These are phyloP conservation scores for Periconia macrospinosa DNA, from an alignment of 2,329 filamentous ascomycete species.

Conservation along the genomic window DNA sequence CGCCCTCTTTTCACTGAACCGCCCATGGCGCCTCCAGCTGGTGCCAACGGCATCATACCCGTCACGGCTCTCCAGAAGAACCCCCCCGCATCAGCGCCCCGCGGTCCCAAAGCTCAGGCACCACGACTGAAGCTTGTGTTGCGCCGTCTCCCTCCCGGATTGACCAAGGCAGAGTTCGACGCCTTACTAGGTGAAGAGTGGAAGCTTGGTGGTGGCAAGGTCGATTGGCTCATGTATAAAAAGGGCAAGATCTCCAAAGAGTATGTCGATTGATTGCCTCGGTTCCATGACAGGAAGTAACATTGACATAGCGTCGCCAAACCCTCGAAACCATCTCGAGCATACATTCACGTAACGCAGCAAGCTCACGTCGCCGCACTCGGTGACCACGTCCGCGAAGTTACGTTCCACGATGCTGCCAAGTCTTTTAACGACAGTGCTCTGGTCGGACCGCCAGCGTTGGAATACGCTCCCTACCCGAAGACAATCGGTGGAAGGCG, in stretches of 20 bases:
- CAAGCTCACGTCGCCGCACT: constrained; percentile 68
- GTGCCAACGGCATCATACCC: constrained; percentile 44
- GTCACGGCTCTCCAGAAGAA: constrained; percentile 38
- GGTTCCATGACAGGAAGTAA: constrained; percentile 10
- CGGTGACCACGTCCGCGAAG: constrained; percentile 68
- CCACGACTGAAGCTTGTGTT: constrained; percentile 82
- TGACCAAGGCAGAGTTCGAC: constrained; percentile 79
- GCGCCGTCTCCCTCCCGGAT: constrained; percentile 79
- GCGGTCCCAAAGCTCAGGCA: constrained; percentile 47
- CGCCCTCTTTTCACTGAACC: background rate
- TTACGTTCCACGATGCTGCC: constrained; percentile 79
- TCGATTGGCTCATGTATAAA: constrained; percentile 80
- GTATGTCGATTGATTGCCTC: constrained; percentile 53
- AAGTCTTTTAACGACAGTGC: constrained; percentile 72
- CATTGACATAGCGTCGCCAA: constrained; percentile 60
- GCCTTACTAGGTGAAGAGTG: constrained; percentile 75
- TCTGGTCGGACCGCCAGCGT: constrained; percentile 74
- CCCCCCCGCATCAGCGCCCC: constrained; percentile 28
- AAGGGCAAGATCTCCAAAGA: constrained; percentile 80
- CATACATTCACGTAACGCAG: constrained; percentile 79
- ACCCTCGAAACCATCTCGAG: constrained; percentile 76
- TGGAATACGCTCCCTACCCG: constrained; percentile 84
- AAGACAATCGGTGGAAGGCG: constrained; percentile 76
- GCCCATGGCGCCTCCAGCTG: constrained; percentile 34
- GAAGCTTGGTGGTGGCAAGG: constrained; percentile 76